A percentile compares a stretch with the other conserved stretches of the same genome.
Conservation (phyloP, 495 filamentous ascomycete genomes). For the Aspergillus sclerotioniger region DNA sequence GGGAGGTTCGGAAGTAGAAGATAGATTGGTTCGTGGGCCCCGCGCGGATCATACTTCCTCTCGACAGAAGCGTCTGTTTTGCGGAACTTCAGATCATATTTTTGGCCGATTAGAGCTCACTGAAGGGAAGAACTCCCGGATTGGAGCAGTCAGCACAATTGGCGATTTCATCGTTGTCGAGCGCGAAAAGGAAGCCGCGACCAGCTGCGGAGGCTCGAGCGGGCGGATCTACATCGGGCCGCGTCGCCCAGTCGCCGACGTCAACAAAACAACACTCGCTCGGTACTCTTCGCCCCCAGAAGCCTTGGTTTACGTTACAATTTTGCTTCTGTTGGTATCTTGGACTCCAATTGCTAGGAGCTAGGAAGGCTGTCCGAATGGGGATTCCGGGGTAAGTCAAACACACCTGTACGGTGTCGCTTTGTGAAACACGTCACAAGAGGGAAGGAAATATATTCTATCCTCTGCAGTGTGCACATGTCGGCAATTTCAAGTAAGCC, state of each 20-base stretch:
- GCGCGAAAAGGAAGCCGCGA: neutral
- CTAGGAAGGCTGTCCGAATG: constrained; percentile 26
- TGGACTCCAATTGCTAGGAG: neutral
- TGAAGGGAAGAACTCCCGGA: neutral
- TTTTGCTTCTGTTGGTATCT: constrained; percentile 9
- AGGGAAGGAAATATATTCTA: constrained; percentile 18
- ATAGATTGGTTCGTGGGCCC: constrained; percentile 7
- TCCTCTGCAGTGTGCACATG: neutral
- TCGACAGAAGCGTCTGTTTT: neutral
- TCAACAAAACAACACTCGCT: constrained; percentile 28
- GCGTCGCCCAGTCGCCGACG: constrained; percentile 31
- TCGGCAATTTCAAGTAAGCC: neutral
- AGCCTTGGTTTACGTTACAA: neutral
- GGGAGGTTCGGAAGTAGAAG: constrained; percentile 17
- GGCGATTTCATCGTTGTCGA: neutral
- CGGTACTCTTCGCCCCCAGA: neutral
- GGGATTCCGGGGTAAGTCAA: constrained; percentile 47
- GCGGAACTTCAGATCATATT: neutral
- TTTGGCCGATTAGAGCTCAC: neutral
- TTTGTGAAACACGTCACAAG: neutral
- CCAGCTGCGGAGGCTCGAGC: neutral
- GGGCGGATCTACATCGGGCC: constrained; percentile 47
- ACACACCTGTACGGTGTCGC: neutral
- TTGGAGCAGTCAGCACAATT: neutral
- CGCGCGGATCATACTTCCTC: constrained; percentile 14